These are phyloP conservation scores for Trichoderma gamsii DNA, from an alignment of 495 filamentous ascomycete genomes.

Conservation along the genomic window DNA sequence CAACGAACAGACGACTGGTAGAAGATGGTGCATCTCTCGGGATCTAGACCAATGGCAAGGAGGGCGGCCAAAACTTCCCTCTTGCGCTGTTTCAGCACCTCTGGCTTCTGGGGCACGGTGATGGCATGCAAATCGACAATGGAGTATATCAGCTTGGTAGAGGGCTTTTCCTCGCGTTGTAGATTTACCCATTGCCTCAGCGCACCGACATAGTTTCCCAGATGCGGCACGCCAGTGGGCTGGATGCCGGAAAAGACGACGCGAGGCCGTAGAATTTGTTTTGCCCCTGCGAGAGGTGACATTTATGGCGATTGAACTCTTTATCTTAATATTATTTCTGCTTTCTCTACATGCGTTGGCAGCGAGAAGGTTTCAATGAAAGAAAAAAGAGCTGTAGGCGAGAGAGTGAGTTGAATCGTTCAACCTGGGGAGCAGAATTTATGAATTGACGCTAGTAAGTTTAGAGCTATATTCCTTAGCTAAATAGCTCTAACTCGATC, in stretches of 20 bases:
- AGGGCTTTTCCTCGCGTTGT: slow-evolving; percentile 53
- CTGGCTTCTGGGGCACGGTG: slow-evolving; percentile 61
- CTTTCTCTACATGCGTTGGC: background rate
- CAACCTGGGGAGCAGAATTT: background rate
- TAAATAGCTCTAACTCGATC: background rate
- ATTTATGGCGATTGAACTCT: background rate
- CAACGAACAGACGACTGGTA: slow-evolving; percentile 62
- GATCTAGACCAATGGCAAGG: slow-evolving; percentile 77
- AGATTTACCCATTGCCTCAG: slow-evolving; percentile 76
- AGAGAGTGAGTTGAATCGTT: too few species aligned
- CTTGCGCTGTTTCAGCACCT: slow-evolving; percentile 54
- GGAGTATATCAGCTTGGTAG: slow-evolving; percentile 65
- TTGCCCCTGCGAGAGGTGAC: background rate
- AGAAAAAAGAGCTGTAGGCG: background rate
- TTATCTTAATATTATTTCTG: background rate
- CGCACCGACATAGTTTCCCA: slow-evolving; percentile 96
- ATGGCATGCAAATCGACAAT: slow-evolving; percentile 93
- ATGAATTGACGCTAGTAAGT: background rate
- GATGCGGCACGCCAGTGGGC: slow-evolving; percentile 89
- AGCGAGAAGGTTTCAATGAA: too few species aligned
- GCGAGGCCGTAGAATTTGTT: background rate
- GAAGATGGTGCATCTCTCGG: slow-evolving; percentile 70
- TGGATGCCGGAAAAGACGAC: slow-evolving; percentile 94
- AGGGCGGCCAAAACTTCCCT: slow-evolving; percentile 71
- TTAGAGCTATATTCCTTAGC: background rate